These are phyloP conservation scores for Taphrina wiesneri DNA, from an alignment of 1,139 yeast species.

Conservation along the genomic window DNA sequence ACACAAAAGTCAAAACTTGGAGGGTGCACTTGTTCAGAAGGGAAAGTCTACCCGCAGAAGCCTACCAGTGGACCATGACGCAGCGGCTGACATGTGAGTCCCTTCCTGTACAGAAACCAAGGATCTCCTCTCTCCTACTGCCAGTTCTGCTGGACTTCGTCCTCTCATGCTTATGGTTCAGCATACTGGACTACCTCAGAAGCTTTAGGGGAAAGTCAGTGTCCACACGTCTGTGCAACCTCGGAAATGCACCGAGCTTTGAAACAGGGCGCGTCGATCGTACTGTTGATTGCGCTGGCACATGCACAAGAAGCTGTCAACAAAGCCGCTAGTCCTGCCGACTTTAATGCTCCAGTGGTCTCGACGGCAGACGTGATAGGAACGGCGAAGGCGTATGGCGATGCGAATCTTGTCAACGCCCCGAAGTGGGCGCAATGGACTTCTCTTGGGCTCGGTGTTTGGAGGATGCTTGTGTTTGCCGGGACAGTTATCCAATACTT, in stretches of 20 bases:
- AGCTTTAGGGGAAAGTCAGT: too few species aligned
- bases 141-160: too few species aligned
- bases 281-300: background rate
- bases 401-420: conserved; percentile 12
- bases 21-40: background rate
- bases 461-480: conserved; percentile 6
- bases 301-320: conserved; percentile 19
- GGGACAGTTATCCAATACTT: background rate
- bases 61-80: background rate
- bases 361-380: conserved; percentile 1
- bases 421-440: conserved; percentile 18
- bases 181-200: too few species aligned
- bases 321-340: background rate
- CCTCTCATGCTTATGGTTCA: too few species aligned
- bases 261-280: background rate
- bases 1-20: conserved; percentile 20
- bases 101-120: background rate
- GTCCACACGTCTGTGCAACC: too few species aligned
- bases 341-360: background rate
- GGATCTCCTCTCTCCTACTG: too few species aligned
- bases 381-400: background rate
- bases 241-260: background rate
- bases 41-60: background rate
- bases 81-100: background rate
- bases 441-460: conserved; percentile 12